Evolutionary conservation across 1,139 yeast genomes (phyloP).

Genomic region (Candida sojae): DNA sequence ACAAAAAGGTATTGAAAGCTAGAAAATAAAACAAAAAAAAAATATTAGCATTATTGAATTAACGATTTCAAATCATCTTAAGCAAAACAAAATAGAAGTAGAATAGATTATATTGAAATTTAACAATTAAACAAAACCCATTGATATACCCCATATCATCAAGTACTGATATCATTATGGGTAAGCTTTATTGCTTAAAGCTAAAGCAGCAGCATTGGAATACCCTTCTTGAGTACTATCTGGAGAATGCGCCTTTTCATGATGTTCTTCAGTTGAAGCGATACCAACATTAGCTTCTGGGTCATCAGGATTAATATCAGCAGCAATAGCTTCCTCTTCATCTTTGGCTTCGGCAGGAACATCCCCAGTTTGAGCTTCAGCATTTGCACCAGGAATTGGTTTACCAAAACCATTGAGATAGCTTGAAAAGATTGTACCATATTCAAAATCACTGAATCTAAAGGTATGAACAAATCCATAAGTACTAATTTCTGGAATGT

Average conservation of each 20-base stretch:
- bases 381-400: background rate
- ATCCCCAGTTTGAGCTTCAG: background rate
- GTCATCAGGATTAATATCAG: background rate
- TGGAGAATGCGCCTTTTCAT: background rate
- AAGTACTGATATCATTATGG: too few relatives aligned
- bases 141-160: too few relatives aligned
- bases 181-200: too few relatives aligned
- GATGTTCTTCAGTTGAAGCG: background rate
- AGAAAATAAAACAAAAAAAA: too few relatives aligned
- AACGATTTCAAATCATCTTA: too few relatives aligned
- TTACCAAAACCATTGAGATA: constrained; percentile 1
- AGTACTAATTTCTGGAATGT: constrained; percentile 21
- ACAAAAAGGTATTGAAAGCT: too few relatives aligned
- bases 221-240: background rate
- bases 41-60: too few relatives aligned
- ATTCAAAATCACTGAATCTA: constrained; percentile 7
- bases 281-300: background rate
- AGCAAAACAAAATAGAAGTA: too few relatives aligned
- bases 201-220: background rate
- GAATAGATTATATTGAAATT: too few relatives aligned
- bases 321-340: background rate
- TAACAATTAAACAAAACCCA: too few relatives aligned
- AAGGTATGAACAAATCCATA: constrained; percentile 8
- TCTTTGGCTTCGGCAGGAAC: background rate
- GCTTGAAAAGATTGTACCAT: constrained; percentile 13